A percentile compares a stretch with the other conserved stretches of the same genome.
Conservation (phyloP, 805 yeast genomes). For the Cyberlindnera euphorbiae region DNA sequence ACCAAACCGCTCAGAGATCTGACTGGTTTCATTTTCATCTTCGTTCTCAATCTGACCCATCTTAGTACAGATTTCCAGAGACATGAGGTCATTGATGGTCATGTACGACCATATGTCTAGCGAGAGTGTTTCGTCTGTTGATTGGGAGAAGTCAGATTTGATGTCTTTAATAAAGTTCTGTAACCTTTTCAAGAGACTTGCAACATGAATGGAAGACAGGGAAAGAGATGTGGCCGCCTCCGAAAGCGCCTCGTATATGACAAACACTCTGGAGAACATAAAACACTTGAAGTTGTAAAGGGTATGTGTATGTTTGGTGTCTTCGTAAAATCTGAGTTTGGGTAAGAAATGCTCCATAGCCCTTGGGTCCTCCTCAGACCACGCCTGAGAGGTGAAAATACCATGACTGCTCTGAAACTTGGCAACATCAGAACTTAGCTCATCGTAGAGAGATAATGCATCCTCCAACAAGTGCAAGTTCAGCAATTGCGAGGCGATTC, state of each 20-base stretch:
- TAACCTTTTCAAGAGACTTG: constrained; percentile 32
- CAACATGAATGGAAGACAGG: constrained; percentile 35
- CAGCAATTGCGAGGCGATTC: constrained; percentile 47
- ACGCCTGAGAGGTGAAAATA: constrained; percentile 2
- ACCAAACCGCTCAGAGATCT: constrained; percentile 39
- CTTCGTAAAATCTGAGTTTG: constrained; percentile 1
- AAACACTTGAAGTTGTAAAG: constrained; percentile 19
- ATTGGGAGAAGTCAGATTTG: constrained; percentile 9
- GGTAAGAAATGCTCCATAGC: constrained; percentile 6
- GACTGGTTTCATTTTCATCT: constrained; percentile 20
- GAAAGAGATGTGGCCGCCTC: constrained; percentile 35
- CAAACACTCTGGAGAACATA: constrained; percentile 34
- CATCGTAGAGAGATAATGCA: constrained; percentile 48
- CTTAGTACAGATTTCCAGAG: constrained; percentile 17
- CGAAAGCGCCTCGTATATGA: constrained; percentile 34
- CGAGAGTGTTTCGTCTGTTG: constrained; percentile 16
- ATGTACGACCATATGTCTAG: constrained; percentile 38
- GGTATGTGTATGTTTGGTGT: constrained; percentile 1
- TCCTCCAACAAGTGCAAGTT: constrained; percentile 58
- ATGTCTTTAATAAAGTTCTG: constrained; percentile 37
- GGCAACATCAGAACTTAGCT: constrained; percentile 32
- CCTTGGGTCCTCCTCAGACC: constrained; percentile 7
- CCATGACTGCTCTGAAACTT: background rate
- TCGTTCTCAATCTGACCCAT: constrained; percentile 18
- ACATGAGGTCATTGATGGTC: constrained; percentile 39